Percentiles rank a stretch among this genome's conserved stretches.
These are phyloP conservation scores for Rusavskia elegans DNA, from an alignment of 495 filamentous ascomycete genomes.

Conservation along the genomic window DNA sequence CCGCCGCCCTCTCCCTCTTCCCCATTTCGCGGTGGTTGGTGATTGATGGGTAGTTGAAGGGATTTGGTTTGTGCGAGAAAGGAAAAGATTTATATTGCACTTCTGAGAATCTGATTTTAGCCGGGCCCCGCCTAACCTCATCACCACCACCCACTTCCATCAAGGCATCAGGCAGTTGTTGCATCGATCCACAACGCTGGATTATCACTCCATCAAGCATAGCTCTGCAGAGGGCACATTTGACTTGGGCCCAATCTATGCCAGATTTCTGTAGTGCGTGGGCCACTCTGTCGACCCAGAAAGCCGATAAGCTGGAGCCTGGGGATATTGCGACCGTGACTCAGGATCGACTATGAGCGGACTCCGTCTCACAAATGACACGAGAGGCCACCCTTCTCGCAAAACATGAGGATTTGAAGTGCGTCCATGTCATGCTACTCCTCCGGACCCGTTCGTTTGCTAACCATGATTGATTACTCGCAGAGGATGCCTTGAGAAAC, in stretches of 20 bases:
- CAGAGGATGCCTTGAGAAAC: background rate
- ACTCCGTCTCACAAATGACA: constrained; percentile 1
- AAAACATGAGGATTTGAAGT: background rate
- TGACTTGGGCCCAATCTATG: background rate
- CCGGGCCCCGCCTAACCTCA: too few relatives aligned
- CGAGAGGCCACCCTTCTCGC: constrained; percentile 1
- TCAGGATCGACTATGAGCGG: background rate
- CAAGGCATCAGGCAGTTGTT: background rate
- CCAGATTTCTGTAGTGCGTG: too few relatives aligned
- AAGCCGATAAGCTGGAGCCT: background rate
- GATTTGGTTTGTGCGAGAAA: too few relatives aligned
- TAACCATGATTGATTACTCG: background rate
- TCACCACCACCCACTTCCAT: background rate
- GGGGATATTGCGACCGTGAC: background rate
- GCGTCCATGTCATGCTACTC: background rate
- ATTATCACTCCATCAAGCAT: background rate
- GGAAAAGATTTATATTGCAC: too few relatives aligned
- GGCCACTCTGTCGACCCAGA: background rate
- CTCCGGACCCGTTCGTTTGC: too few relatives aligned
- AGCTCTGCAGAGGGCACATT: background rate
- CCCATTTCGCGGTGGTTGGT: constrained; percentile 33
- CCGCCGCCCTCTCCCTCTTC: constrained; percentile 56
- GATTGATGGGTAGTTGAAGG: background rate
- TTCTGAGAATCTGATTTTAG: too few relatives aligned
- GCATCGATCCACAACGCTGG: background rate